Conservation (phyloP, 78 protist species). For the Cyanophora paradoxa region DNA sequence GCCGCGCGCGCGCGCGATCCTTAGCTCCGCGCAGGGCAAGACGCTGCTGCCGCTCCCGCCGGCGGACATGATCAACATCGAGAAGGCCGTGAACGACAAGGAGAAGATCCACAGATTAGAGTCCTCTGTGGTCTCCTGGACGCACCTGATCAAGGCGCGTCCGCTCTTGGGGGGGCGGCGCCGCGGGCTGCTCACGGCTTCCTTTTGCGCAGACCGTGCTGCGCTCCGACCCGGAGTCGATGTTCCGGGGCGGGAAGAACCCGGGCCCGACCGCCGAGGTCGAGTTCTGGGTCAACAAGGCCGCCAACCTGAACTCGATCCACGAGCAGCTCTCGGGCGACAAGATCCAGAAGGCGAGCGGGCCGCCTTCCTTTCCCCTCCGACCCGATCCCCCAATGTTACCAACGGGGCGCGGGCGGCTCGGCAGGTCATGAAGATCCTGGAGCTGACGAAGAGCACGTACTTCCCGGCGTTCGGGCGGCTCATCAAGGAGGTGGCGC, state of each 20-base stretch:
- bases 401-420: no score
- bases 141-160: constrained; percentile 41
- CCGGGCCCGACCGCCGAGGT: constrained; percentile 65
- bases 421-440: constrained; percentile 9
- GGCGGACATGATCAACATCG: neutral
- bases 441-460: constrained; percentile 19
- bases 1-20: no score
- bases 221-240: neutral
- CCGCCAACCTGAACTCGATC: constrained; percentile 27
- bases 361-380: no score
- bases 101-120: constrained; percentile 53
- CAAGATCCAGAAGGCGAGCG: neutral
- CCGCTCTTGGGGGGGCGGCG: constrained; percentile 1
- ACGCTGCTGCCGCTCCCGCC: constrained; percentile 52
- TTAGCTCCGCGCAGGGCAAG: no score
- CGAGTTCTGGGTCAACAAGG: constrained; percentile 65
- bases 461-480: constrained; percentile 27
- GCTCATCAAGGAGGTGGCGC: constrained; percentile 20
- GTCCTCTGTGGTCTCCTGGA: constrained; percentile 50
- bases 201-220: neutral
- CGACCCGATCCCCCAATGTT: no score
- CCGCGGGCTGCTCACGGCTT: no score
- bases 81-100: constrained; percentile 9
- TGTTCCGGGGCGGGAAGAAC: neutral
- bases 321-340: constrained; percentile 23